These are phyloP conservation scores for Pseudocercospora musae DNA, from an alignment of 2,329 filamentous ascomycete genomes.

Conservation along the genomic window DNA sequence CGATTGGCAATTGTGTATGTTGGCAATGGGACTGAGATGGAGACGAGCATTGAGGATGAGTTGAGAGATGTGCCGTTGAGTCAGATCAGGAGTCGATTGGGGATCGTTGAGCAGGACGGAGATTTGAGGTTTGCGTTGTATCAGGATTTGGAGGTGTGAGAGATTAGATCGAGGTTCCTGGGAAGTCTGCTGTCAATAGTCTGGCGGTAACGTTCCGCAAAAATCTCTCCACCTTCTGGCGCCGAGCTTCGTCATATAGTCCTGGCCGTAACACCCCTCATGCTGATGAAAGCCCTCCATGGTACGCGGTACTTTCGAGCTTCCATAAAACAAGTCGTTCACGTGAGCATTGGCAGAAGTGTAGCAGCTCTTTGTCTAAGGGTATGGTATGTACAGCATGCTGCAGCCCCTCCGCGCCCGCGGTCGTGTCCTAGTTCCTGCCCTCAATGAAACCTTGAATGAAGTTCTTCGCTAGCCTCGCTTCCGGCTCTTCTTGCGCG, in stretches of 20 bases:
- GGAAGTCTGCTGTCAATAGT: too few species aligned
- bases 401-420: not conserved
- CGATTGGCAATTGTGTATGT: not conserved
- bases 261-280: not conserved
- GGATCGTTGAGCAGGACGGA: not conserved
- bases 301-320: not conserved
- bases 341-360: not conserved
- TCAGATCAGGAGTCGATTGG: not conserved
- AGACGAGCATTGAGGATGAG: not conserved
- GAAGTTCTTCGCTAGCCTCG: constrained; percentile 80
- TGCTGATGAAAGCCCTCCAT: not conserved
- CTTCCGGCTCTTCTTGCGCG: constrained; percentile 73
- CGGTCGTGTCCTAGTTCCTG: constrained; percentile 1
- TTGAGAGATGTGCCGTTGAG: not conserved
- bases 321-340: not conserved
- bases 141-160: not conserved
- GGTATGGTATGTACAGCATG: constrained; percentile 31
- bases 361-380: constrained; percentile 10
- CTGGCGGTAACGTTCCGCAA: too few species aligned
- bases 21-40: not conserved
- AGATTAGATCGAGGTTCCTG: not conserved
- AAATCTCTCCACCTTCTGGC: too few species aligned
- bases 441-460: constrained; percentile 92
- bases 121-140: not conserved
- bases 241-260: too few species aligned